Base-by-base conservation (phyloP, 1,284 basidiomycete genomes). In the Rhodotorula sp. region DNA sequence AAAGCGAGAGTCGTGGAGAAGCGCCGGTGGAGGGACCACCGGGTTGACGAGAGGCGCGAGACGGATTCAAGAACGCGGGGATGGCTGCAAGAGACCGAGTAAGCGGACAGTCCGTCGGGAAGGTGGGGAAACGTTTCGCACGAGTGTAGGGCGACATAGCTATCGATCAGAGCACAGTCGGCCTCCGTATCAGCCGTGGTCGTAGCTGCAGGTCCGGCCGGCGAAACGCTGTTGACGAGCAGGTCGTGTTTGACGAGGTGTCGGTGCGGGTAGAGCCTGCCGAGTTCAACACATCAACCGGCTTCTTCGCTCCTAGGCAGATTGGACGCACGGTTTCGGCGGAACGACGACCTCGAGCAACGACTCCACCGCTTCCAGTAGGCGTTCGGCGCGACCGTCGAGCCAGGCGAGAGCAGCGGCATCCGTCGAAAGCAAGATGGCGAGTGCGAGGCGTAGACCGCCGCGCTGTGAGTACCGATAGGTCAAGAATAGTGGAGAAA, bases 291-390 rank as follows among this genome's bases (percentile, higher is more conserved):
- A 24, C 7, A 22, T 17, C 6, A n/a, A 1, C 2, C 34, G 20
- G 6, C 30, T 11, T 36, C 39, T 39, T 19, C 32, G 32, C 24
- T 20, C 17, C 5, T 58, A 10, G 22, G 47, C 19, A 49, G n/a
- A 29, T 17, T 24, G 2, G 22, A 52, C 70, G 30, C 29, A 72
- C 70, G 60, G 39, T 34, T 44, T 7, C 0, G 62, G 55, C 4
- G 65, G 59, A 1, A 54, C 7, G 4, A 62, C 54, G 11, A 59
- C n/a, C 44, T 71, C 70, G 24, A 64, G 55, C 34, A 71, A 24
- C 7, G 64, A 58, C 59, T 72, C 67, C 36, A 69, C 67, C 4
- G 67, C 70, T 39, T 72, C 70, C 44, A 72, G 67, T 2, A 72
- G 58, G 10, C 70, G 63, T 13, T 53, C 44, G n/a, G 70, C 67